Evolutionary conservation across 2,329 filamentous ascomycete species (phyloP), one percentile per base, ranked within the genome.

Genomic region (Aotearoamyces nothofagi): DNA sequence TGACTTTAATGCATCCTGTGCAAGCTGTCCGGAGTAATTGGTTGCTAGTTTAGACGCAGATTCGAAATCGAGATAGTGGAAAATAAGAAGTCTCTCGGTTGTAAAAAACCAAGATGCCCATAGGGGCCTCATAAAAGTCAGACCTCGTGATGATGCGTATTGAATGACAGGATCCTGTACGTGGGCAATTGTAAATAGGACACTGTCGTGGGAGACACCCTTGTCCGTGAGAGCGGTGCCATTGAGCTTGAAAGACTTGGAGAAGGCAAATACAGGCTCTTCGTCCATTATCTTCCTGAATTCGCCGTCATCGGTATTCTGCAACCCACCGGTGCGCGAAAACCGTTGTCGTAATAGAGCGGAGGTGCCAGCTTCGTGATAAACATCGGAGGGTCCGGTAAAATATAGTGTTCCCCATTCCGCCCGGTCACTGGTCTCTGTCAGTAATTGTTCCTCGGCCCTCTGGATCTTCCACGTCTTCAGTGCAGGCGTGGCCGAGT

Each of bases 321-420:
- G 60, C 12, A 92, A 53, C 1, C 60, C 63, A 4, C 79, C 75
- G 9, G 64, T 73, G 33, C 63, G 60, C 1, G 81, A 69, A 51
- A 92, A 92, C 2, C 63, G 60, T 37, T 71, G 69, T 29, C 81
- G 69, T 13, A 90, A 56, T 6, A 61, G 36, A 3, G 60, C 63
- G 5, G 81, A 78, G 12, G 70, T 72, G 16, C 80, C 82, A 37
- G 68, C 69, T 52, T 87, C 72, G 46, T 86, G 75, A 15, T 66
- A 59, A 11, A 68, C 69, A 45, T 76, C 65, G 38, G 61, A 56
- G 13, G 82, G 79, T 2, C 63, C 81, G 13, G 77, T 77, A 47
- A 92, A 82, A 51, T 81, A 69, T 33, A 92, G 52, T 15, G 72
- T 77, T 4, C 83, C 83, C 83, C 83, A 92, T 65, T 92, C 82